phyloP scores from a whole-genome alignment of 225 moss, liverwort and hornwort genomes.

The Physcomitrium patens region DNA sequence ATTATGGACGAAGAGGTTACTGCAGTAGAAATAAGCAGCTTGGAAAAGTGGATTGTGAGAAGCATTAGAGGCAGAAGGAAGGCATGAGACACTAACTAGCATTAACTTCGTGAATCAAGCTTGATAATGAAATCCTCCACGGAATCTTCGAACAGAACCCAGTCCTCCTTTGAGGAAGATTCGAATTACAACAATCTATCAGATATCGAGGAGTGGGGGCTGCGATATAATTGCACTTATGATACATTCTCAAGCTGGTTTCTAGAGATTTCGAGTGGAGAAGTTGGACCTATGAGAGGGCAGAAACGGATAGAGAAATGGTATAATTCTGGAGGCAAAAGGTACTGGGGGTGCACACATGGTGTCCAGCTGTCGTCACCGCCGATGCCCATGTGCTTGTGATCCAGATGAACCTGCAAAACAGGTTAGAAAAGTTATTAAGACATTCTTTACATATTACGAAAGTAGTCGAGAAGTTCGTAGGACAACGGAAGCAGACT shows the following conservation, averaged over 20 bases:
- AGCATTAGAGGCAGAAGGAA: neutral
- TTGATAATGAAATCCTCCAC: neutral
- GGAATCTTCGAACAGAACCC: neutral
- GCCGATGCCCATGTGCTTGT: slow-evolving; percentile 97
- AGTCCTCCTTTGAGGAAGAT: neutral
- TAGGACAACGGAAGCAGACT: too few relatives aligned
- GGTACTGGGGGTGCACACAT: slow-evolving; percentile 80
- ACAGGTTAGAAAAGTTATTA: neutral
- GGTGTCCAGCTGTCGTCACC: slow-evolving; percentile 96
- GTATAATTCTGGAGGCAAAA: slow-evolving; percentile 60
- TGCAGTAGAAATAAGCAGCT: neutral
- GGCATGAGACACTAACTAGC: neutral
- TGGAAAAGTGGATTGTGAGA: neutral
- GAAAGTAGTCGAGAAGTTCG: neutral
- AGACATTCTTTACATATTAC: neutral
- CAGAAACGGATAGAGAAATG: slow-evolving; percentile 68
- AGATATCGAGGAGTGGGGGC: slow-evolving; percentile 13
- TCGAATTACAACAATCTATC: slow-evolving; percentile 6
- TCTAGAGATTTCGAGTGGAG: slow-evolving; percentile 34
- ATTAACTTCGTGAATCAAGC: neutral
- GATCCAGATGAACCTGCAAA: slow-evolving; percentile 91
- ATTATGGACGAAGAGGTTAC: too few relatives aligned
- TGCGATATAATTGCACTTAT: slow-evolving; percentile 10
- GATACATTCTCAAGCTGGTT: slow-evolving; percentile 38
- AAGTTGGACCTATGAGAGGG: slow-evolving; percentile 45